Percentiles rank a stretch among this genome's conserved stretches.
phyloP scores from a whole-genome alignment of 768 basidiomycete genomes.

The Tricholoma sp. region DNA sequence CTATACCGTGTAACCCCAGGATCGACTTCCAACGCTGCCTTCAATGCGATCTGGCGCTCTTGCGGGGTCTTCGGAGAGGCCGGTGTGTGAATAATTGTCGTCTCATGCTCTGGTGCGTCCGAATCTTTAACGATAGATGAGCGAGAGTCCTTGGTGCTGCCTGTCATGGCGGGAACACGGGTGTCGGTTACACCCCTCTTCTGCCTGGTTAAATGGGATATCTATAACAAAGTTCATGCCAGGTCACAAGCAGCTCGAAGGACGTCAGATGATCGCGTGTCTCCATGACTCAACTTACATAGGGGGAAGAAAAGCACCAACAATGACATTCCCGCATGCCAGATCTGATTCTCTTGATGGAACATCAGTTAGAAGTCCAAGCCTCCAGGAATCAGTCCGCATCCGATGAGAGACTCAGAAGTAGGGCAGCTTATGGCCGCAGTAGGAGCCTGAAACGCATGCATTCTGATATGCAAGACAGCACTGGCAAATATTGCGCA shows the following conservation, averaged over 20 bases:
- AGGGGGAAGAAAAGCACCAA: no score
- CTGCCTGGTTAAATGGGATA: background rate
- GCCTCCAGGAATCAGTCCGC: no score
- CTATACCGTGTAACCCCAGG: conserved; percentile 35
- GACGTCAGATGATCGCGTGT: background rate
- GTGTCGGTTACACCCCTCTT: background rate
- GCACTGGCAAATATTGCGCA: no score
- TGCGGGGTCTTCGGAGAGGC: conserved; percentile 25
- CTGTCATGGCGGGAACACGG: conserved; percentile 5
- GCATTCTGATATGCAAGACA: no score
- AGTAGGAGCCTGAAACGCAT: no score
- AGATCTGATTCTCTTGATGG: no score
- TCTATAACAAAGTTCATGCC: background rate
- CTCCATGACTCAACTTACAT: no score
- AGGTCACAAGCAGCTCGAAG: background rate
- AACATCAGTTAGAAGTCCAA: no score
- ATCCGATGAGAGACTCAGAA: no score
- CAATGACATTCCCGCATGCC: no score
- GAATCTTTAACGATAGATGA: conserved; percentile 22
- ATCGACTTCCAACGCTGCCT: conserved; percentile 35
- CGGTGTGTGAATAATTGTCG: background rate
- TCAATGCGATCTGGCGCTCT: conserved; percentile 35
- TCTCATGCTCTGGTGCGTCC: conserved; percentile 9
- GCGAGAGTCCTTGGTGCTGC: conserved; percentile 6
- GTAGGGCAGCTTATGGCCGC: no score